Conservation (phyloP, 2,329 filamentous ascomycete genomes). For the Dichotomopilus funicola region DNA sequence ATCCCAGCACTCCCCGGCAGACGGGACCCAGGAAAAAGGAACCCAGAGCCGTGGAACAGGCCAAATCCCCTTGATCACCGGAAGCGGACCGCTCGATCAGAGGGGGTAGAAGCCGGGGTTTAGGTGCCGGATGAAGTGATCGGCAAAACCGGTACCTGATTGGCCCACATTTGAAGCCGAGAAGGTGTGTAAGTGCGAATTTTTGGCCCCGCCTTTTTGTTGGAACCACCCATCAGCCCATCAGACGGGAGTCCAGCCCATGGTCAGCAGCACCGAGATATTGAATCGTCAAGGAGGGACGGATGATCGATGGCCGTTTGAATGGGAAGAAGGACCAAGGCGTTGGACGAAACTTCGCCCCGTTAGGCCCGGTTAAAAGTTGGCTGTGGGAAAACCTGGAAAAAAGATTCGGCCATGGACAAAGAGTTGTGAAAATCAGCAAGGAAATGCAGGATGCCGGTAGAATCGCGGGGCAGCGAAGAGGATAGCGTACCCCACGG, state of each 20-base stretch:
- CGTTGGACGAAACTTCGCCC: too few relatives aligned
- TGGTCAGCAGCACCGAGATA: neutral
- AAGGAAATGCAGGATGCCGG: conserved; percentile 9
- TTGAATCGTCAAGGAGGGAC: too few relatives aligned
- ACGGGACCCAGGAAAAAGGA: neutral
- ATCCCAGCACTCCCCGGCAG: neutral
- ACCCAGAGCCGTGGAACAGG: neutral
- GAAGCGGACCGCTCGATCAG: neutral
- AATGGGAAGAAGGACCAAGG: too few relatives aligned
- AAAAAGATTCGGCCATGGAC: too few relatives aligned
- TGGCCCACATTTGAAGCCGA: conserved; percentile 6
- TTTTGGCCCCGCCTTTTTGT: conserved; percentile 12
- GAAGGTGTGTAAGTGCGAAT: conserved; percentile 12
- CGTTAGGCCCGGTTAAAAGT: too few relatives aligned
- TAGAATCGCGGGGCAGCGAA: conserved; percentile 14
- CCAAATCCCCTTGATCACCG: neutral
- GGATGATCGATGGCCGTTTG: too few relatives aligned
- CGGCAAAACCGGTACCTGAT: neutral
- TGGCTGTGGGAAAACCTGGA: too few relatives aligned
- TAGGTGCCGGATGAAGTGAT: neutral
- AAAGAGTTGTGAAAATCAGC: neutral
- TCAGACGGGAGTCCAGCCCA: conserved; percentile 1
- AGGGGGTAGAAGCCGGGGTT: neutral
- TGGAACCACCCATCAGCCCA: neutral
- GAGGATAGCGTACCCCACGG: conserved; percentile 3